Evolutionary conservation across 2,329 filamentous ascomycete species (phyloP), one percentile per base, ranked within the genome.

Genomic region (Fusarium duplospermum): DNA sequence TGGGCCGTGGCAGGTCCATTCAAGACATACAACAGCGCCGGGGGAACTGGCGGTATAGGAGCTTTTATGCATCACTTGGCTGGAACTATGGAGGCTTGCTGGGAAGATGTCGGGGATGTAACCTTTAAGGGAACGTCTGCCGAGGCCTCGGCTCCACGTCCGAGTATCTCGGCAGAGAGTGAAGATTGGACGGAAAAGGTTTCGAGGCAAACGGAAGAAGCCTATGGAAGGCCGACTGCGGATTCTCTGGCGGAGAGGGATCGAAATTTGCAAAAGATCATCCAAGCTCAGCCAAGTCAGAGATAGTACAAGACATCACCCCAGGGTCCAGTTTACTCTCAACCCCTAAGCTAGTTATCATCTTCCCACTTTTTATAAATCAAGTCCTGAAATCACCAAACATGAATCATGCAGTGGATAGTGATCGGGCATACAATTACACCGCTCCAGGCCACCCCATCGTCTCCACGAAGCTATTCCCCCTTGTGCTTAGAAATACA

Each of bases 1-100:
- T 78, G 71, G 67, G 75, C 76, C 1, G 75, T 75, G 20, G 69
- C 67, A 0, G 76, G 76, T 0, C 76, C 76, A 0, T 78, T 78
- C 59, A 73, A 70, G 24, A 70, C 73, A 9, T 78, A 78, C 14
- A 70, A 78, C 29, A 66, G 69, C 22, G 76, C 75, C 6, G 76
- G 76, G 0, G 76, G 76, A 0, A 62, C 61, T 4, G 76, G 67
- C 5, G 76, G 76, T 2, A 76, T 77, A 3, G 42, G 62, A 0
- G 76, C 62, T 0, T 78, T 77, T 35, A n/a, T 77, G 1, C 61
- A 68, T 5, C 71, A 77, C 22, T 11, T 77, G 3, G 54, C 68
- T 1, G 64, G 56, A 16, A 75, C 73, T 0, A 76, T 75, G 64
- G 70, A 74, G n/a, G 64, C 59, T 0, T 75, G 73, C 5, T 75